Conservation (phyloP, 495 filamentous ascomycete species). For the Penicillium angulare region DNA sequence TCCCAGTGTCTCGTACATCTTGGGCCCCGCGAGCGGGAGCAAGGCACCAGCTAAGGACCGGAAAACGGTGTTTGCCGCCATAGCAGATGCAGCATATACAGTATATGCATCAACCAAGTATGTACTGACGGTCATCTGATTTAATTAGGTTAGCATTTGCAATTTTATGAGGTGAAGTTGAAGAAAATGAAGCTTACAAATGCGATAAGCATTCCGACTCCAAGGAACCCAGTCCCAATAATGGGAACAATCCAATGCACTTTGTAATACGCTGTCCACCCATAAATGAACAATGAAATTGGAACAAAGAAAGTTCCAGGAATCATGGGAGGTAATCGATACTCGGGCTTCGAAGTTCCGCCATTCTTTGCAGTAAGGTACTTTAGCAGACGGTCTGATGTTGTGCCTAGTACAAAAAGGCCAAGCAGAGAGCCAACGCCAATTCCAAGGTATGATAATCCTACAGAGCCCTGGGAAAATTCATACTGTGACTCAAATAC, state of each 20-base stretch:
- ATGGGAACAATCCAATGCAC: conserved; percentile 68
- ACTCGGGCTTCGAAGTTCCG: neutral
- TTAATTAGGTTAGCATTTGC: conserved; percentile 11
- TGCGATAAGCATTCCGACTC: conserved; percentile 55
- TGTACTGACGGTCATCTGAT: conserved; percentile 47
- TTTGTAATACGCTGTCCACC: conserved; percentile 56
- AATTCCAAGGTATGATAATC: neutral
- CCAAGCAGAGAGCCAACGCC: neutral
- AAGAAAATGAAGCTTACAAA: conserved; percentile 31
- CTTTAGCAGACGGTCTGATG: neutral
- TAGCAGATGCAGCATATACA: conserved; percentile 66
- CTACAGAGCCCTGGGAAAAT: neutral
- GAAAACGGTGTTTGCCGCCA: conserved; percentile 57
- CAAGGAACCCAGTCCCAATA: conserved; percentile 64
- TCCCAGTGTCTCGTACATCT: conserved; percentile 43
- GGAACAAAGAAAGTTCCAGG: conserved; percentile 58
- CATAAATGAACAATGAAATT: conserved; percentile 67
- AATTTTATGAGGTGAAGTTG: too few relatives aligned
- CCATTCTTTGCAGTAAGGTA: neutral
- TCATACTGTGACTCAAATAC: neutral
- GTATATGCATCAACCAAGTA: conserved; percentile 70
- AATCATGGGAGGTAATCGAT: conserved; percentile 49
- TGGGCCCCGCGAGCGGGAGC: conserved; percentile 40
- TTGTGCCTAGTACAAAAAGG: neutral
- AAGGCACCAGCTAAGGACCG: conserved; percentile 62